Conservation (phyloP, 2,329 filamentous ascomycete genomes). For the Neurospora sp. region DNA sequence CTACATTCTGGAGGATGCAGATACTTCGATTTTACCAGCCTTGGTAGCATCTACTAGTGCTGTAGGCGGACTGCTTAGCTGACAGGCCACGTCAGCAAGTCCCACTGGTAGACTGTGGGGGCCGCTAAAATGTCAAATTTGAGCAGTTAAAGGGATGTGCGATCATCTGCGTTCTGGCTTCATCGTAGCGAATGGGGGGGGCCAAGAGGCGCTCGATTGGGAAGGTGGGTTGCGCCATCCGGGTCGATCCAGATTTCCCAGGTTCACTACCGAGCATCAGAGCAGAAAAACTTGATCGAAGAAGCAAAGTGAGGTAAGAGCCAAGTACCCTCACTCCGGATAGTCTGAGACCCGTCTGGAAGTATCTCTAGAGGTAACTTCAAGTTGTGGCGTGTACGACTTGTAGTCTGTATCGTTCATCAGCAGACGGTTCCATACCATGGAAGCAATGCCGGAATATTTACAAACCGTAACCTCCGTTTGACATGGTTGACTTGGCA, state of each 20-base stretch:
- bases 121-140: too few relatives aligned
- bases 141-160: too few relatives aligned
- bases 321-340: not conserved
- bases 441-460: not conserved
- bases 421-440: not conserved
- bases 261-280: not conserved
- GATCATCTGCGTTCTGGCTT: not conserved
- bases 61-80: too few relatives aligned
- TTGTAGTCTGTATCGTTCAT: not conserved
- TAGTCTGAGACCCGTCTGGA: not conserved
- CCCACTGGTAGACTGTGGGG: too few relatives aligned
- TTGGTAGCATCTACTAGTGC: too few relatives aligned
- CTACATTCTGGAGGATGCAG: too few relatives aligned
- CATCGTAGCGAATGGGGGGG: not conserved
- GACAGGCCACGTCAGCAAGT: too few relatives aligned
- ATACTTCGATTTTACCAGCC: too few relatives aligned
- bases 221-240: conserved; percentile 5
- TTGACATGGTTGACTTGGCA: not conserved
- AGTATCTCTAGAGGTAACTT: not conserved
- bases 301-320: not conserved
- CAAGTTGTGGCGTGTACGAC: not conserved
- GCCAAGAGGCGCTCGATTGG: conserved; percentile 4
- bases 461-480: not conserved
- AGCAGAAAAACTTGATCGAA: not conserved
- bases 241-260: conserved; percentile 3